Base-by-base conservation (phyloP, 1,284 basidiomycete genomes). In the Rhodotorula sp. region DNA sequence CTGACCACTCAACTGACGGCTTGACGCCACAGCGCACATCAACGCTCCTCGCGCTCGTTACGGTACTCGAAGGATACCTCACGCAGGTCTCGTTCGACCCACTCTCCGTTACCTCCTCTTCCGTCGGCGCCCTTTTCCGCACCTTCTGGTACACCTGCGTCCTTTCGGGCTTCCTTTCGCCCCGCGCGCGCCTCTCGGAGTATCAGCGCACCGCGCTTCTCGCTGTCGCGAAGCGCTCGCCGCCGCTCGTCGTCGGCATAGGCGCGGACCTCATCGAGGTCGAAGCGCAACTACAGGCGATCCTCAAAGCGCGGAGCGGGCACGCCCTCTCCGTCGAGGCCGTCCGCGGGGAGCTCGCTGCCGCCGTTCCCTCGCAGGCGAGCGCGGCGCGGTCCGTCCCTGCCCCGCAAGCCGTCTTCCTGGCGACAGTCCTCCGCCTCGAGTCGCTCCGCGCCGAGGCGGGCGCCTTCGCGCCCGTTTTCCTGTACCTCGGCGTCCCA, bases 131-230 rank as follows among this genome's bases (percentile, higher is more conserved):
- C 8, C 84, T 93, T 29, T 99, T 97, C 86, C 88, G 95, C 60
- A 94, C 94, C 80, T 86, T 95, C 83, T 99, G 96, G 96, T 93
- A 97, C 82, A 83, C 97, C 22, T 93, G 91, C 78, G 87, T 91
- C 29, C 85, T 97, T 25, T 94, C 94, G 78, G 88, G 90, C 50
- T 90, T 93, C 75, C 89, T 81, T 68, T 84, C 75, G 83, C 80
- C n/a, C 67, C n/a, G 58, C 29, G 48, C 50, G 4, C 58, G 13
- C 51, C 76, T 76, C 56, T 79, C 80, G 89, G 87, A 89, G 54
- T 91, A 91, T 89, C 86, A 91, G 67, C 85, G 86, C 63, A 88
- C 89, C 37, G 90, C 91, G 3, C 85, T 98, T 15, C 37, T 56
- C 10, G 21, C 25, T 22, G 66, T 67, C 36, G 66, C 66, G 22